A percentile compares a stretch with the other conserved stretches of the same genome.
phyloP scores from a whole-genome alignment of 352 stramenopile species.

The Hyaloperonospora arabidopsidis region DNA sequence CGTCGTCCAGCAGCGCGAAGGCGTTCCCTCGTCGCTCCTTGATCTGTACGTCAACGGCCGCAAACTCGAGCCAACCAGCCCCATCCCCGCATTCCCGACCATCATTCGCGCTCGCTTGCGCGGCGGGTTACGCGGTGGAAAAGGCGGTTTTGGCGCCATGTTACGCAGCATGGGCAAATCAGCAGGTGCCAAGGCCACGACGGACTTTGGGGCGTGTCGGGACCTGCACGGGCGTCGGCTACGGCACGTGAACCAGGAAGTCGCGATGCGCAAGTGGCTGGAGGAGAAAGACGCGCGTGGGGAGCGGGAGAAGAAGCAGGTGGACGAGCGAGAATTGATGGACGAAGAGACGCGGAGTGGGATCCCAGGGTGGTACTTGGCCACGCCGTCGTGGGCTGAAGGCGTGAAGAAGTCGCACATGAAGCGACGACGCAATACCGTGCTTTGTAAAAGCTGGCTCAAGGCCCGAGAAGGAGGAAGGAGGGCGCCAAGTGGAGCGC shows the following conservation, averaged over 20 bases:
- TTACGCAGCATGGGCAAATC: slow-evolving; percentile 73
- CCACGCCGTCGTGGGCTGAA: slow-evolving; percentile 76
- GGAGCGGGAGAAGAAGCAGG: slow-evolving; percentile 35
- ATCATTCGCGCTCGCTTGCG: slow-evolving; percentile 58
- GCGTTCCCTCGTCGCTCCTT: slow-evolving; percentile 38
- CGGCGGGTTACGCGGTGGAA: slow-evolving; percentile 63
- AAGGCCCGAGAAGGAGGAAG: slow-evolving; percentile 45
- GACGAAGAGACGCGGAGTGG: slow-evolving; percentile 78
- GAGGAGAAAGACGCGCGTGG: slow-evolving; percentile 47
- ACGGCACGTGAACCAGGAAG: slow-evolving; percentile 83
- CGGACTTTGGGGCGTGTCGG: slow-evolving; percentile 71
- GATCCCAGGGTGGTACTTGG: slow-evolving; percentile 78
- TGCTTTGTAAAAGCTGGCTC: slow-evolving; percentile 65
- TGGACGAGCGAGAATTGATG: slow-evolving; percentile 58
- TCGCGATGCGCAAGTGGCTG: slow-evolving; percentile 76
- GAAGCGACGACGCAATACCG: slow-evolving; percentile 76
- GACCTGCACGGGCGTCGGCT: slow-evolving; percentile 72
- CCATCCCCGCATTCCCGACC: slow-evolving; percentile 40
- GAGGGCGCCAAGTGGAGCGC: slow-evolving; percentile 36
- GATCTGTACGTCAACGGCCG: slow-evolving; percentile 57
- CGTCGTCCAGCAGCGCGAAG: slow-evolving; percentile 37
- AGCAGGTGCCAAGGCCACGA: slow-evolving; percentile 57
- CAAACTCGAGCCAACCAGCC: slow-evolving; percentile 23
- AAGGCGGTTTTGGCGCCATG: slow-evolving; percentile 83
- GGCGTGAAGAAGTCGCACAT: slow-evolving; percentile 79